Conservation (phyloP, 768 basidiomycete species). For the Amanita thiersii region DNA sequence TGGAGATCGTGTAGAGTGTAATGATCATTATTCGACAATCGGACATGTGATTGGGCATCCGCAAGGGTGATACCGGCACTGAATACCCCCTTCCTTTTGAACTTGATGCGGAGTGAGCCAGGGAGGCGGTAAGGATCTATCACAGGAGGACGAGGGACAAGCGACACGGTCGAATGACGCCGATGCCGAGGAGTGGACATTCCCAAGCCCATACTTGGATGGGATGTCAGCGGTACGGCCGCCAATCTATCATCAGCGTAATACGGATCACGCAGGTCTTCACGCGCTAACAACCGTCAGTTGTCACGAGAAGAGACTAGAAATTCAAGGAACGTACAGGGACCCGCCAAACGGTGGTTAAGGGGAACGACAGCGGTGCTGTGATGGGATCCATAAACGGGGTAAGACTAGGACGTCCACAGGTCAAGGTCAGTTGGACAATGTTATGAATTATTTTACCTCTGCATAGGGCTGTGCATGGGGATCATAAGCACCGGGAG, state of each 20-base stretch:
- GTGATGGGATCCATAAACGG: neutral
- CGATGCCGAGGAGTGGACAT: conserved; percentile 31
- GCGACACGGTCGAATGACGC: conserved; percentile 46
- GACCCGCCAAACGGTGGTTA: conserved; percentile 29
- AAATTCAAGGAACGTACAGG: conserved; percentile 22
- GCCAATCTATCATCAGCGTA: conserved; percentile 33
- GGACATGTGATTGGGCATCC: conserved; percentile 59
- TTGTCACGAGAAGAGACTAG: neutral
- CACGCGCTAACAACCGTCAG: conserved; percentile 35
- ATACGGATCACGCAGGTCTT: conserved; percentile 46
- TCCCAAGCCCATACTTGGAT: conserved; percentile 11
- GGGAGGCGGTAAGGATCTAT: conserved; percentile 40
- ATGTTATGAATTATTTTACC: neutral
- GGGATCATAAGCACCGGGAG: conserved; percentile 33
- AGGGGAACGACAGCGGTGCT: conserved; percentile 25
- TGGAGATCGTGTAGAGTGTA: conserved; percentile 59
- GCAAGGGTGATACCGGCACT: conserved; percentile 56
- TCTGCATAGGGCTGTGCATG: conserved; percentile 22
- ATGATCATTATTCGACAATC: conserved; percentile 53
- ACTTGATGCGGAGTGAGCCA: conserved; percentile 51
- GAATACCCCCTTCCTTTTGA: conserved; percentile 66
- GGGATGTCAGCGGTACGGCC: neutral
- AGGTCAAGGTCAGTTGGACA: neutral
- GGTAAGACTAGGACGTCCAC: conserved; percentile 4
- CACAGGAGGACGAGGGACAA: conserved; percentile 25